phyloP scores from a whole-genome alignment of 768 basidiomycete species.

The Naganishia friedmannii region DNA sequence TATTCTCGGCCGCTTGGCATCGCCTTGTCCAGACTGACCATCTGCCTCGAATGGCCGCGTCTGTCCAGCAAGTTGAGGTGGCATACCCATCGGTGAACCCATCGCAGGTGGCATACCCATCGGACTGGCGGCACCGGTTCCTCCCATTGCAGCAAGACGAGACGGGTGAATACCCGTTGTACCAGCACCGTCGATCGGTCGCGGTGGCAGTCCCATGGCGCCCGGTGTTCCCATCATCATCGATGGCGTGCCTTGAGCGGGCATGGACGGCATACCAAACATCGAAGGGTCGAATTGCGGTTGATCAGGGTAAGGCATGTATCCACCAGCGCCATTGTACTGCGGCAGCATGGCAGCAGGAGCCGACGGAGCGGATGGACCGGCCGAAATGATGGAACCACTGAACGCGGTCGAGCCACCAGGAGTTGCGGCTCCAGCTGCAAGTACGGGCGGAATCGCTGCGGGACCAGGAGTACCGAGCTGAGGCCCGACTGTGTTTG shows the following conservation, averaged over 20 bases:
- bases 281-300: slow-evolving; percentile 34
- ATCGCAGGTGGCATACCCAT: slow-evolving; percentile 4
- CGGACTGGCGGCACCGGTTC: slow-evolving; percentile 52
- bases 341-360: slow-evolving; percentile 3
- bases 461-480: slow-evolving; percentile 64
- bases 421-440: slow-evolving; percentile 57
- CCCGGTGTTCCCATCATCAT: too few relatives aligned
- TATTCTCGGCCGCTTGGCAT: slow-evolving; percentile 78
- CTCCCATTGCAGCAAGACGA: slow-evolving; percentile 63
- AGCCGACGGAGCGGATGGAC: slow-evolving; percentile 59
- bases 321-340: slow-evolving; percentile 20
- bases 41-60: slow-evolving; percentile 61
- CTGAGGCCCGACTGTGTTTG: slow-evolving; percentile 76
- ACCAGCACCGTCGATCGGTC: slow-evolving; percentile 32
- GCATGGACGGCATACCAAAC: slow-evolving; percentile 30
- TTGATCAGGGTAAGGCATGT: slow-evolving; percentile 26
- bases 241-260: background rate
- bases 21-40: slow-evolving; percentile 66
- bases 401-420: slow-evolving; percentile 58
- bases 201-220: slow-evolving; percentile 24
- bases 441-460: slow-evolving; percentile 69
- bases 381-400: slow-evolving; percentile 84
- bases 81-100: slow-evolving; percentile 28
- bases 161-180: slow-evolving; percentile 68
- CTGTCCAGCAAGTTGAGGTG: slow-evolving; percentile 58